These are phyloP conservation scores for Fusarium verticillioides DNA, from an alignment of 2,329 filamentous ascomycete genomes.

Conservation along the genomic window DNA sequence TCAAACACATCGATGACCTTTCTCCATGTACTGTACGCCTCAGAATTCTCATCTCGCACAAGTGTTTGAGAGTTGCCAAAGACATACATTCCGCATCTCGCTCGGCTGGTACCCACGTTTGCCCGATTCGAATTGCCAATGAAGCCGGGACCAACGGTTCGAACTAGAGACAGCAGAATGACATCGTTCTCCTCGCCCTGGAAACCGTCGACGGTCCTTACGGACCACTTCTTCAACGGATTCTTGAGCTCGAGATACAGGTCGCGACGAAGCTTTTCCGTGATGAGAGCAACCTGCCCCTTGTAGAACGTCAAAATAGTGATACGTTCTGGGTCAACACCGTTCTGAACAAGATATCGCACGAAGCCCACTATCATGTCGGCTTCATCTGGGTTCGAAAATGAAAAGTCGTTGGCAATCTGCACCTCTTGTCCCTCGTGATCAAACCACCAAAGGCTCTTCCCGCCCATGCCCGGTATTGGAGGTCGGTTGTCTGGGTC, in stretches of 20 bases:
- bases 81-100: constrained; percentile 82
- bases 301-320: constrained; percentile 91
- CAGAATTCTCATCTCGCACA: constrained; percentile 52
- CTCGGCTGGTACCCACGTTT: constrained; percentile 73
- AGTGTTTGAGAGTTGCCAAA: constrained; percentile 78
- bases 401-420: constrained; percentile 70
- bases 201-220: constrained; percentile 88
- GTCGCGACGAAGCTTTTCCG: constrained; percentile 57
- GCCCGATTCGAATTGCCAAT: constrained; percentile 70
- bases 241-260: constrained; percentile 40
- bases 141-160: constrained; percentile 81
- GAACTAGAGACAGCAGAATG: constrained; percentile 81
- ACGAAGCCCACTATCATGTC: constrained; percentile 80
- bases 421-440: constrained; percentile 70
- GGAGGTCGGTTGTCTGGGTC: constrained; percentile 49
- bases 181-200: constrained; percentile 93
- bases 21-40: constrained; percentile 56
- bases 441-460: constrained; percentile 56
- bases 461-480: constrained; percentile 58
- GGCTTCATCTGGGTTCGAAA: constrained; percentile 77
- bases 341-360: constrained; percentile 77
- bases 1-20: constrained; percentile 55
- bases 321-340: constrained; percentile 68
- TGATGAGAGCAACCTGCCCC: constrained; percentile 77
- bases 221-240: constrained; percentile 59